Conservation (phyloP, 768 basidiomycete genomes). For the Panaeolus papilionaceus region DNA sequence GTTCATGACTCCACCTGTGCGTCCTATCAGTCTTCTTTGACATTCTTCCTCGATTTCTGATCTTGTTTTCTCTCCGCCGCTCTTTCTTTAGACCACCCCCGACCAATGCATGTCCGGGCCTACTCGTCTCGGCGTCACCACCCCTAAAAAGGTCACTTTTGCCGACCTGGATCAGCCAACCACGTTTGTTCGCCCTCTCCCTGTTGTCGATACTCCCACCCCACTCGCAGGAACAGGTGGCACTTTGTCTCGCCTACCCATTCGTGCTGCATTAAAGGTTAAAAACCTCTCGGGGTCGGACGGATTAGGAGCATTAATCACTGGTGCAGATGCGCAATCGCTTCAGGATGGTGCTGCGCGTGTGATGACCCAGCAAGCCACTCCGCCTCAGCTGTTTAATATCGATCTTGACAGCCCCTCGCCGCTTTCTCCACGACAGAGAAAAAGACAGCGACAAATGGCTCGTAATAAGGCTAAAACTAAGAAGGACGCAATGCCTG, state of each 20-base stretch:
- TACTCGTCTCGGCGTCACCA: not conserved
- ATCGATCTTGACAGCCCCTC: not conserved
- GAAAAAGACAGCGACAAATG: slow-evolving; percentile 6
- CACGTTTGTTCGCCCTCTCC: not conserved
- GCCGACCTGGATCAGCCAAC: slow-evolving; percentile 1
- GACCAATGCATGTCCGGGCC: not conserved
- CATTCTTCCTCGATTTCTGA: slow-evolving; percentile 6
- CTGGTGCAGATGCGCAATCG: not conserved
- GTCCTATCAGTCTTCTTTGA: not conserved
- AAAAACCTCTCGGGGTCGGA: not conserved
- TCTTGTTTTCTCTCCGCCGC: not conserved
- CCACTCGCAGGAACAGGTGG: not conserved
- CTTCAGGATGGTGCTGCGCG: not conserved
- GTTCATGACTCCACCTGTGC: slow-evolving; percentile 8
- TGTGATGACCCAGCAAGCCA: not conserved
- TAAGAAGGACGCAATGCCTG: not conserved
- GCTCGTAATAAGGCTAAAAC: slow-evolving; percentile 4
- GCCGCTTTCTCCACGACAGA: not conserved
- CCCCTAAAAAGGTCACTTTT: slow-evolving; percentile 7
- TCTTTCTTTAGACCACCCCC: slow-evolving; percentile 3
- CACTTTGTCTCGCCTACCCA: not conserved
- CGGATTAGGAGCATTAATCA: not conserved
- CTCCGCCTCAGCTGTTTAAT: not conserved
- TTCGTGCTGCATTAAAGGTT: not conserved
- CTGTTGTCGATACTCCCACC: slow-evolving; percentile 9